Conservation (phyloP, 805 yeast species). For the Starmerella cellae region DNA sequence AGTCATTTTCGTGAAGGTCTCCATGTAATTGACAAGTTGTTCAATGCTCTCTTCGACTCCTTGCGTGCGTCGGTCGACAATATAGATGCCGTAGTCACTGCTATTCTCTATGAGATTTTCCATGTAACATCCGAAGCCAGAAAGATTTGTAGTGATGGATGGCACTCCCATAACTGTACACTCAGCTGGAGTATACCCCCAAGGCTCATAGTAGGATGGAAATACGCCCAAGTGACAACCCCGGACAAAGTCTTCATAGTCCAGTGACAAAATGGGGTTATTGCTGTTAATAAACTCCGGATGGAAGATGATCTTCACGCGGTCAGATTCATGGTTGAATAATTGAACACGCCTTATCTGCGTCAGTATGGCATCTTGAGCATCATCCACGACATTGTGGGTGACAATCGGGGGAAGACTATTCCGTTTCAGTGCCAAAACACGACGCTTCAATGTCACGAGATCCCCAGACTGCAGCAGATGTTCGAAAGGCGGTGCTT, state of each 20-base stretch:
- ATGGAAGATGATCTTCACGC: slow-evolving; percentile 92
- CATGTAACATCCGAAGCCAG: slow-evolving; percentile 98
- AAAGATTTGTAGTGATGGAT: slow-evolving; percentile 84
- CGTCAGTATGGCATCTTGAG: slow-evolving; percentile 77
- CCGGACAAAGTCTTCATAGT: slow-evolving; percentile 93
- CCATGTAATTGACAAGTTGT: slow-evolving; percentile 82
- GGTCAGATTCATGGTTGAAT: slow-evolving; percentile 77
- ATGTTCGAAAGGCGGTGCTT: slow-evolving; percentile 68
- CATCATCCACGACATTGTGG: slow-evolving; percentile 90
- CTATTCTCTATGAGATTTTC: slow-evolving; percentile 92
- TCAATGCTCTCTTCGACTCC: slow-evolving; percentile 86
- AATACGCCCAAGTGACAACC: slow-evolving; percentile 97
- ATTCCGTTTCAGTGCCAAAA: slow-evolving; percentile 80
- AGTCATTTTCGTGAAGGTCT: slow-evolving; percentile 71
- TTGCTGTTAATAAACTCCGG: slow-evolving; percentile 93
- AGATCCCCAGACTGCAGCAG: slow-evolving; percentile 76
- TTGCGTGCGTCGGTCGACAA: slow-evolving; percentile 87
- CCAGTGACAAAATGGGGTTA: slow-evolving; percentile 84
- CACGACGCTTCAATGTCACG: slow-evolving; percentile 79
- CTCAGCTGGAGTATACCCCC: slow-evolving; percentile 99
- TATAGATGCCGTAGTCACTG: slow-evolving; percentile 90
- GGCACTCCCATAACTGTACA: slow-evolving; percentile 99
- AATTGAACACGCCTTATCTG: slow-evolving; percentile 85
- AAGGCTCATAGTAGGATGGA: slow-evolving; percentile 97
- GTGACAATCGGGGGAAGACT: slow-evolving; percentile 91